phyloP scores from a whole-genome alignment of 2,329 filamentous ascomycete genomes.

The Sordariomycetes sp. region DNA sequence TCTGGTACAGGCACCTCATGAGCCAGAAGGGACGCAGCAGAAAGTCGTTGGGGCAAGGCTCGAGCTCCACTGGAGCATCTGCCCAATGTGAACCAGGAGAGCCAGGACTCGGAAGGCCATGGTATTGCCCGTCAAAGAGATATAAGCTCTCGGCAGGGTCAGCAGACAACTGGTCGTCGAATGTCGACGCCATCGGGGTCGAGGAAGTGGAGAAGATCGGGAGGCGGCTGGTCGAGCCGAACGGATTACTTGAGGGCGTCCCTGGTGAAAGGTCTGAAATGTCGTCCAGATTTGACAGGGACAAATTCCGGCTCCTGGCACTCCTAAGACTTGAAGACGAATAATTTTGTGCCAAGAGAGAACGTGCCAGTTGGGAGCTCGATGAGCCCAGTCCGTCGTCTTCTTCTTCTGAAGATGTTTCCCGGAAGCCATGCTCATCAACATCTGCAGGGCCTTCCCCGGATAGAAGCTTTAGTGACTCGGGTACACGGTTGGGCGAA shows the following conservation, averaged over 20 bases:
- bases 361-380: constrained; percentile 36
- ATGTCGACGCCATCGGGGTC: constrained; percentile 52
- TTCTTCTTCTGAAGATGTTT: constrained; percentile 2
- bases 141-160: constrained; percentile 56
- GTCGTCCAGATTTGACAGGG: constrained; percentile 47
- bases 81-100: constrained; percentile 48
- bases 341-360: constrained; percentile 51
- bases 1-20: constrained; percentile 89
- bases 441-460: neutral
- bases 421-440: neutral
- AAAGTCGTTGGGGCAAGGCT: constrained; percentile 81
- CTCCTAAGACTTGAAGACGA: constrained; percentile 60
- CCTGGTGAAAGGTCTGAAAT: constrained; percentile 55
- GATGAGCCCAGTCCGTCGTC: constrained; percentile 26
- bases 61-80: constrained; percentile 64
- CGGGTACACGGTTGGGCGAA: neutral
- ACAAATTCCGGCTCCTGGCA: constrained; percentile 64
- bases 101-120: constrained; percentile 41
- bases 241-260: constrained; percentile 61
- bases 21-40: constrained; percentile 95
- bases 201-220: constrained; percentile 49
- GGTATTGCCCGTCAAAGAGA: constrained; percentile 74
- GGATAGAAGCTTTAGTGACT: neutral
- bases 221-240: constrained; percentile 34
- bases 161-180: constrained; percentile 42